Evolutionary conservation across 208 protist genomes (phyloP), one percentile per base, ranked within the genome.

Genomic region (Acanthamoeba sp.): DNA sequence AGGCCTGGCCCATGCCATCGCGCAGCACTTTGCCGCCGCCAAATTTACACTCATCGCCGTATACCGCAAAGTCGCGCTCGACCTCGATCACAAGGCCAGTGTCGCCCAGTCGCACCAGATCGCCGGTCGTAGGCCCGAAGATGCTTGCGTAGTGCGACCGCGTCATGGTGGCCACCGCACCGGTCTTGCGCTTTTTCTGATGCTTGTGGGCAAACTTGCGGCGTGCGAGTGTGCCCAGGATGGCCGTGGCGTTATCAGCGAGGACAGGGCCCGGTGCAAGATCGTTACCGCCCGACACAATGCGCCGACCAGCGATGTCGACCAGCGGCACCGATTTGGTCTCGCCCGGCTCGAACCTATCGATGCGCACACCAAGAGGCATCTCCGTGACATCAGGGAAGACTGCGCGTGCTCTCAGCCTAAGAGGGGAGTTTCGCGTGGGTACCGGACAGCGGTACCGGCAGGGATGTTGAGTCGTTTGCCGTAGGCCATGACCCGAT

Each of bases 21-120:
- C 95, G 87, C 95, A 96, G 94, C 73, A 95, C 94, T 59, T 96
- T 96, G 29, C 95, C 95, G 55, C 95, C 95, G 27, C 96, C 96
- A 64, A 97, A 97, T 76, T 97, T 97, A 90, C 95, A 95, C 89
- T 97, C 96, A 62, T 97, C 96, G 22, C 96, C 96, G 88, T 97
- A 97, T 14, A 95, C 82, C 6, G 95, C 95, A 57, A 90, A 82
- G 78, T 97, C 96, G 36, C 87, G 48, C 94, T 97, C 96, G 45
- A 96, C 90, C 57, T 95, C 36, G 20, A 87, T 84, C 18, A 95
- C 22, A 12, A 97, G 95, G 50, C 85, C 59, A 0, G 95, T 96
- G 66, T 97, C 95, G 42, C 96, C 96, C 40, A 97, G 92, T 80
- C 59, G 9, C n/a, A 96, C 92, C 12, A 29, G 27, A 59, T 97